Percentiles rank a stretch among this genome's conserved stretches.
These are phyloP conservation scores for Hansenula sp. DNA, from an alignment of 1,139 yeast species.

Conservation along the genomic window DNA sequence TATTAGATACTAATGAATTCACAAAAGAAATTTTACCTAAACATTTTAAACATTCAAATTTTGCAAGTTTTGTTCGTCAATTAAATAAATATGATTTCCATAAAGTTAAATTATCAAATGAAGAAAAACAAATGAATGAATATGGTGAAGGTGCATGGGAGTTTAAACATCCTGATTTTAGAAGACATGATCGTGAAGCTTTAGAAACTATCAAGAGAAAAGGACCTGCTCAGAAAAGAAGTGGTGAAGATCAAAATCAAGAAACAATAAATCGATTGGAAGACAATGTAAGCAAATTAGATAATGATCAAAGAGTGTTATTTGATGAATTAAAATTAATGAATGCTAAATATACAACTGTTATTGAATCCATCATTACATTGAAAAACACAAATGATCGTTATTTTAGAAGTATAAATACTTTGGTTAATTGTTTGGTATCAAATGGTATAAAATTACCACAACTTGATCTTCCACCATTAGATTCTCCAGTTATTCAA, in stretches of 20 bases:
- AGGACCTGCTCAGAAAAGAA: constrained; percentile 58
- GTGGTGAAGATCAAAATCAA: constrained; percentile 18
- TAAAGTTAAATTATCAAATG: constrained; percentile 55
- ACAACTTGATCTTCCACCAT: constrained; percentile 47
- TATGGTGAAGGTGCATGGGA: constrained; percentile 92
- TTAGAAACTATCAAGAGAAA: constrained; percentile 78
- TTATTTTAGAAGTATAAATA: constrained; percentile 45
- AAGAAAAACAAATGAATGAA: constrained; percentile 46
- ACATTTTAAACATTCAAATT: constrained; percentile 91
- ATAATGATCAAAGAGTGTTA: constrained; percentile 37
- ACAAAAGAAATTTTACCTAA: constrained; percentile 81
- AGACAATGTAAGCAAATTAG: constrained; percentile 39
- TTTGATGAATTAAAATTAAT: constrained; percentile 41
- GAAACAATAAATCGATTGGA: constrained; percentile 31
- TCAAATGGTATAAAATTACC: constrained; percentile 69
- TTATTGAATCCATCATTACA: constrained; percentile 55
- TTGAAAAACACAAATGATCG: constrained; percentile 55
- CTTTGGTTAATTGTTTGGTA: constrained; percentile 42
- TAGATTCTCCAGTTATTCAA: constrained; percentile 11
- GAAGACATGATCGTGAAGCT: constrained; percentile 62
- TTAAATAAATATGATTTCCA: constrained; percentile 96
- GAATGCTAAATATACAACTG: constrained; percentile 57
- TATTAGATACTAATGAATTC: constrained; percentile 83
- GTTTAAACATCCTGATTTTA: constrained; percentile 86
- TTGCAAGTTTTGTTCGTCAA: constrained; percentile 92